Percentiles rank a stretch among this genome's conserved stretches.
Evolutionary conservation across 352 stramenopile genomes (phyloP).

Genomic region (Phytophthora tentaculata): DNA sequence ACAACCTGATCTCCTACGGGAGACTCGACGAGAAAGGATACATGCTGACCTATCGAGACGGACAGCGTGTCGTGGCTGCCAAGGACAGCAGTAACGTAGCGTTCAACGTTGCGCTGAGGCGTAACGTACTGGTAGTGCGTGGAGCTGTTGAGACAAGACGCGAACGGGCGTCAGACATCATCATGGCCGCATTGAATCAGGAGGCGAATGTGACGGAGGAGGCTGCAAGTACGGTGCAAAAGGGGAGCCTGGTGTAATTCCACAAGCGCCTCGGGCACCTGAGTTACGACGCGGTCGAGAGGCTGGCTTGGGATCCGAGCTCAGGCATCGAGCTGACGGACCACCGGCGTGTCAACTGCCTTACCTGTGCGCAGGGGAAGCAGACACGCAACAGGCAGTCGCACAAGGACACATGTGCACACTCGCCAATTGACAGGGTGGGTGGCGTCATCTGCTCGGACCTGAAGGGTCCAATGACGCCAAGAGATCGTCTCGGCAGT

Average conservation of each 20-base stretch:
- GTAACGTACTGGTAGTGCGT: too few species aligned
- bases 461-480: constrained; percentile 1
- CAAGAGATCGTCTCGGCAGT: not conserved
- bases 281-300: not conserved
- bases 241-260: not conserved
- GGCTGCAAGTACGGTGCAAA: not conserved
- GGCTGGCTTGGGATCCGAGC: not conserved
- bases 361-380: not conserved
- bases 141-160: too few species aligned
- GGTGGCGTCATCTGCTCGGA: constrained; percentile 4
- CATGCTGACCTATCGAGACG: too few species aligned
- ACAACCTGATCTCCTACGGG: too few species aligned
- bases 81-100: too few species aligned
- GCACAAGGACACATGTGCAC: not conserved
- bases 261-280: not conserved
- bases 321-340: not conserved
- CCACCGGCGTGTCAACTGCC: not conserved
- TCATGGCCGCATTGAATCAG: too few species aligned
- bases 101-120: too few species aligned
- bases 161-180: too few species aligned
- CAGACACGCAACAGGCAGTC: constrained; percentile 4
- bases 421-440: constrained; percentile 5
- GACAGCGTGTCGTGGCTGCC: too few species aligned
- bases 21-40: too few species aligned
- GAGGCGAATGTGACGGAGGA: too few species aligned